phyloP scores from a whole-genome alignment of 1,284 basidiomycete species.

The Ustilago xerochloae region DNA sequence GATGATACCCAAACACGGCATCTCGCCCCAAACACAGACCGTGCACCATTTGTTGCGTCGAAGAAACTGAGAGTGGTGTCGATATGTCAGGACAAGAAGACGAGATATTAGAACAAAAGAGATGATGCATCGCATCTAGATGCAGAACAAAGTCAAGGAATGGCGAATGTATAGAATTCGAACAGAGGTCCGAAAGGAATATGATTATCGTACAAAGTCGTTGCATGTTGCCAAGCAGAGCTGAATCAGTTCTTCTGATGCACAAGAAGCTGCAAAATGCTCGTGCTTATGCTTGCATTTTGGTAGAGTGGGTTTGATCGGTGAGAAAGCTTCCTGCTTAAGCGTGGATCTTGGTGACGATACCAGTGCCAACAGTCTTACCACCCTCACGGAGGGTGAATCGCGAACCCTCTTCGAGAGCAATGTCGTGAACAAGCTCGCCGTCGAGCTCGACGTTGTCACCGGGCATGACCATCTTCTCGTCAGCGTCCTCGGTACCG shows the following conservation, averaged over 20 bases:
- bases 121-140: conserved; percentile 16
- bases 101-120: conserved; percentile 8
- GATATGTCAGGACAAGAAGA: conserved; percentile 7
- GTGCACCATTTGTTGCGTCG: background rate
- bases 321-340: conserved; percentile 14
- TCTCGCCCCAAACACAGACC: background rate
- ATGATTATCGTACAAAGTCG: conserved; percentile 43
- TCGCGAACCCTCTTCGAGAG: conserved; percentile 89
- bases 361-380: conserved; percentile 75
- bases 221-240: background rate
- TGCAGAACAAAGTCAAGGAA: conserved; percentile 3
- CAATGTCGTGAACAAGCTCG: conserved; percentile 86
- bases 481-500: conserved; percentile 71
- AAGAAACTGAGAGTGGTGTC: conserved; percentile 31
- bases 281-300: conserved; percentile 13
- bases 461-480: conserved; percentile 90
- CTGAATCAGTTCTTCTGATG: background rate
- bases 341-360: conserved; percentile 64
- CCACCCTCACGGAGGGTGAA: conserved; percentile 98
- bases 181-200: conserved; percentile 1
- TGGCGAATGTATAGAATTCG: conserved; percentile 8
- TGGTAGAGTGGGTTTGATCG: conserved; percentile 5
- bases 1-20: conserved; percentile 1
- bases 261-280: background rate
- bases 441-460: conserved; percentile 96